phyloP scores from a whole-genome alignment of 1,284 basidiomycete species.

The Cystobasidium sp. region DNA sequence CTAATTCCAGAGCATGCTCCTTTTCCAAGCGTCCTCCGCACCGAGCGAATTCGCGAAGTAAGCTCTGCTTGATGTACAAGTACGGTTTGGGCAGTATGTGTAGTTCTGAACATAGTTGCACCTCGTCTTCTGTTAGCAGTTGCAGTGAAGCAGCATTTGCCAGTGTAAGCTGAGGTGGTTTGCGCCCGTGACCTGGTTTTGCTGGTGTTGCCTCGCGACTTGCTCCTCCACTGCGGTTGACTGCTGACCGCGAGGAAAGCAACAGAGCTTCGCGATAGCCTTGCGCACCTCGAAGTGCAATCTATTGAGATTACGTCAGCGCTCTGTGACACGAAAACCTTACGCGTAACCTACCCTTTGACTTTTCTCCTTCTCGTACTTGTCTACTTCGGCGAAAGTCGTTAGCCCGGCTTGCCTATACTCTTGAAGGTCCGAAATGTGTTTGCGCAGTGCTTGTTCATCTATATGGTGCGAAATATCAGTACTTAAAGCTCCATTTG shows the following conservation, averaged over 20 bases:
- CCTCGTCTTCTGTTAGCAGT: conserved; percentile 81
- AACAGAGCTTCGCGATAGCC: conserved; percentile 40
- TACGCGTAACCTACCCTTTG: conserved; percentile 66
- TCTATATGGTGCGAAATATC: conserved; percentile 61
- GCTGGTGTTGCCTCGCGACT: conserved; percentile 38
- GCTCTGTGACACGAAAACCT: not conserved
- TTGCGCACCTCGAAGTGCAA: conserved; percentile 29
- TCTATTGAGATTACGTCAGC: not conserved
- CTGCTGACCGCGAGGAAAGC: conserved; percentile 49
- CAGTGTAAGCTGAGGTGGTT: conserved; percentile 48
- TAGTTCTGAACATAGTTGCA: conserved; percentile 81
- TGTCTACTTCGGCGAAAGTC: conserved; percentile 81
- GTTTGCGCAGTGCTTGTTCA: conserved; percentile 79
- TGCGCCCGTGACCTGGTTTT: conserved; percentile 41
- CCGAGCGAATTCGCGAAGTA: conserved; percentile 88
- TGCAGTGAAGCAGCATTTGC: conserved; percentile 63
- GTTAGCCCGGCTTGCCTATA: conserved; percentile 82
- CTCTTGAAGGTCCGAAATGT: conserved; percentile 84
- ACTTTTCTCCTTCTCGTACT: conserved; percentile 74
- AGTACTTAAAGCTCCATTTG: not conserved
- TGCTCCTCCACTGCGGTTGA: conserved; percentile 38
- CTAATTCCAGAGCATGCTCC: conserved; percentile 31
- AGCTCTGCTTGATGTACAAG: conserved; percentile 86
- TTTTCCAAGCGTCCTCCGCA: conserved; percentile 72
- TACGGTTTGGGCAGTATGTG: conserved; percentile 90